Evolutionary conservation across 2,329 filamentous ascomycete genomes (phyloP).

Genomic region (Alternaria ventricosa): DNA sequence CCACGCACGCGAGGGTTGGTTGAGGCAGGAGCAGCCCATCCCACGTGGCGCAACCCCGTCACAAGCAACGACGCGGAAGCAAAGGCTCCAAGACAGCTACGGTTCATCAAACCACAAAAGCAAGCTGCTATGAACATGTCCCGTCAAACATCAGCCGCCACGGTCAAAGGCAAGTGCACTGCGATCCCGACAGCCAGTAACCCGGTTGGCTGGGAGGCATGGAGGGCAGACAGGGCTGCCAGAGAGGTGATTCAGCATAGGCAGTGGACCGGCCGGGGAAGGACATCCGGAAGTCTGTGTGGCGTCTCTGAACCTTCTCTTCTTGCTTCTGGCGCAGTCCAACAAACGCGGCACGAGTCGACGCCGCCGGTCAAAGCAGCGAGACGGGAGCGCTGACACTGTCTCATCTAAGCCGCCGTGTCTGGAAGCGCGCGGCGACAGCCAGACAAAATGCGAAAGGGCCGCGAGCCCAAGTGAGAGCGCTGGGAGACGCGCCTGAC

Average conservation of each 20-base stretch:
- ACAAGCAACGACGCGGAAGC: conserved; percentile 4
- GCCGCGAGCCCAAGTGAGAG: neutral
- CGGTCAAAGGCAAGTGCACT: conserved; percentile 1
- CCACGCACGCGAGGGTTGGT: neutral
- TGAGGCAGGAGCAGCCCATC: conserved; percentile 10
- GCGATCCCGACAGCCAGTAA: conserved; percentile 42
- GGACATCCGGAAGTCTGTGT: conserved; percentile 33
- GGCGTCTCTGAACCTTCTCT: conserved; percentile 28
- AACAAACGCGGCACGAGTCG: conserved; percentile 29
- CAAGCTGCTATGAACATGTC: conserved; percentile 16
- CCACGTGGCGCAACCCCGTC: conserved; percentile 8
- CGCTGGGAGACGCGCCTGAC: neutral
- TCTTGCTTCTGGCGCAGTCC: conserved; percentile 39
- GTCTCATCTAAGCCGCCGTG: conserved; percentile 36
- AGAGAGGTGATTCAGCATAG: conserved; percentile 25
- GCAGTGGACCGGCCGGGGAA: conserved; percentile 41
- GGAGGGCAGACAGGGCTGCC: conserved; percentile 15
- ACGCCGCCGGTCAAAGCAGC: conserved; percentile 12
- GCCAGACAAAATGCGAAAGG: neutral
- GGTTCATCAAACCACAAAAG: conserved; percentile 1
- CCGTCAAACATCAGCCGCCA: conserved; percentile 4
- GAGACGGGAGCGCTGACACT: conserved; percentile 30
- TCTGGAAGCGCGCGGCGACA: neutral
- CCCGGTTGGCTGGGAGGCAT: conserved; percentile 27
- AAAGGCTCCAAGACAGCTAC: neutral